Base-by-base conservation (phyloP, 495 filamentous ascomycete genomes). In the Tuber indicum region DNA sequence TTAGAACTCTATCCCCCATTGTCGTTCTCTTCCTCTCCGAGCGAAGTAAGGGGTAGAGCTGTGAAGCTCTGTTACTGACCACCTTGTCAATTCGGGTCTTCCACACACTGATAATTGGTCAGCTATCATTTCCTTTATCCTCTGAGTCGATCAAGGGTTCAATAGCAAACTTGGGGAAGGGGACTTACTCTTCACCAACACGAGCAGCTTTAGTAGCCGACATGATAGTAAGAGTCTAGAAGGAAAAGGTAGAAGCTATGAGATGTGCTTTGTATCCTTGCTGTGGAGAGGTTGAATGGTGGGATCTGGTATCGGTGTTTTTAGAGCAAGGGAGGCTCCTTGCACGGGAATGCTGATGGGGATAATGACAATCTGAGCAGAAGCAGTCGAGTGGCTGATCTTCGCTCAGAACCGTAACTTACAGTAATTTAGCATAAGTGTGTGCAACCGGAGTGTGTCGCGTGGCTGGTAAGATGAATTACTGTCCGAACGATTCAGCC, bases 151-250 rank as follows among this genome's bases (percentile, higher is more conserved):
- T 10, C 71, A 49, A 62, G 39, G 32, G 43, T 46, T 49, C 14
- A 23, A 16, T 19, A 66, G 52, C 72, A 43, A 70, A 69, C 73
- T 74, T 77, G 74, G 66, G 78, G 72, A 72, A 73, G 75, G 62
- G 81, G 80, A 88, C 94, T 88, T 89, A 98, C 96, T 99, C 96
- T 91, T 99, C 96, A 84, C 96, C 96, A 84, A 97, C 88, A 80
- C 96, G 92, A 77, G 93, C 92, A 79, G 94, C 93, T 87, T 97
- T 98, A 52, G 90, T 91, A 71, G 94, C 91, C 81, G 94, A 92
- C 93, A 95, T 92, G 36, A 43, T 75, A 41, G 23, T 14, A 73
- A 39, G 62, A 32, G 66, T 77, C 45, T 32, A 75, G 72, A 42
- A 2, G 26, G n/a, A 42, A 32, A 69, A 23, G 44, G 75, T 21